Evolutionary conservation across 1,139 yeast genomes (phyloP).

Genomic region (Blastobotrys elegans): DNA sequence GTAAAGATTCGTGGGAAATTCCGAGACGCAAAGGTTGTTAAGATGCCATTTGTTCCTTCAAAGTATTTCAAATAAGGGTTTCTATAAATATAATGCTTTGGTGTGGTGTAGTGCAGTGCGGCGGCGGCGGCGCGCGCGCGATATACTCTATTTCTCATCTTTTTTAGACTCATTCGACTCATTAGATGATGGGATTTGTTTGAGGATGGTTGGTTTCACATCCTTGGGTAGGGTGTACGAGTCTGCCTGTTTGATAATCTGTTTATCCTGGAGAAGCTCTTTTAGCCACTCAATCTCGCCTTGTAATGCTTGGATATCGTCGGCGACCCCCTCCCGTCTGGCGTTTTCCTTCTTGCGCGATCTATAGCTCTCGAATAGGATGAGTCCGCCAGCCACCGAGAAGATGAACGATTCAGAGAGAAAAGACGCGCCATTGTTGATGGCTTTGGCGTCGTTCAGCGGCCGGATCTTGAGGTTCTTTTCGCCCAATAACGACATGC

Average conservation of each 20-base stretch:
- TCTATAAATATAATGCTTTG: neutral
- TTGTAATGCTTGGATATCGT: conserved; percentile 64
- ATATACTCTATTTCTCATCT: neutral
- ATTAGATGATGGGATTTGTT: too few species aligned
- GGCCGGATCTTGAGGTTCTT: conserved; percentile 58
- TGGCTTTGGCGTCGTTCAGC: conserved; percentile 76
- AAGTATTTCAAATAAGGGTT: conserved; percentile 51
- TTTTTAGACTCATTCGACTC: neutral
- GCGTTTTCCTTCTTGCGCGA: conserved; percentile 60
- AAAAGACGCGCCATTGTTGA: conserved; percentile 78
- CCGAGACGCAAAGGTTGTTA: conserved; percentile 67
- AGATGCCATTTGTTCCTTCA: conserved; percentile 79
- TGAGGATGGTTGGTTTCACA: neutral
- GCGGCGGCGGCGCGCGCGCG: too few species aligned
- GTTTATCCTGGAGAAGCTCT: conserved; percentile 40
- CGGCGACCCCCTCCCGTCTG: conserved; percentile 60
- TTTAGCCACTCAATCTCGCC: conserved; percentile 64
- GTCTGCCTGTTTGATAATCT: conserved; percentile 43
- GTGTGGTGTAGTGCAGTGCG: too few species aligned
- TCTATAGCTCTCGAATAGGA: conserved; percentile 68
- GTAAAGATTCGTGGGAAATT: conserved; percentile 80
- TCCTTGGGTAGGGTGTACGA: conserved; percentile 42
- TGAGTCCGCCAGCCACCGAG: conserved; percentile 70
- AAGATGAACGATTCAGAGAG: conserved; percentile 75
- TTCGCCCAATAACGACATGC: conserved; percentile 62